phyloP scores from a whole-genome alignment of 352 stramenopile species.

The Phytophthora macrochlamydospora region DNA sequence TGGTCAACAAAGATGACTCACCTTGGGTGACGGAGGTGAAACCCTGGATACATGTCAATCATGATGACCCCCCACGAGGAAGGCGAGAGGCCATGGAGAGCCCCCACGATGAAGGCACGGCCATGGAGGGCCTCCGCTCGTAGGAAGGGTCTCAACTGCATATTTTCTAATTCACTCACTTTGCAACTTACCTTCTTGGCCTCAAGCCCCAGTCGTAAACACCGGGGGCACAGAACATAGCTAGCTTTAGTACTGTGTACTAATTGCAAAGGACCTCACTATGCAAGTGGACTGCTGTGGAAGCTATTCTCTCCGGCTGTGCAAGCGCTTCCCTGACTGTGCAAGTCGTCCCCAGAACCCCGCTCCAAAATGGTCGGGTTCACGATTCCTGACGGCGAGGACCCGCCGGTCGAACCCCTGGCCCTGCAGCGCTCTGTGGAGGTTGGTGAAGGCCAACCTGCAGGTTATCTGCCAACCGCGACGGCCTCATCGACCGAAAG shows the following conservation, averaged over 20 bases:
- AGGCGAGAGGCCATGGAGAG: too few relatives aligned
- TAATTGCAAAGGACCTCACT: neutral
- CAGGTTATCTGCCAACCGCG: neutral
- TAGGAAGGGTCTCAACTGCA: too few relatives aligned
- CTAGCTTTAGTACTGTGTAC: slow-evolving; percentile 2
- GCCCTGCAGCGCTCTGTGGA: neutral
- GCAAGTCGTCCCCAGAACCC: neutral
- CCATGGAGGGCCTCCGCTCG: too few relatives aligned
- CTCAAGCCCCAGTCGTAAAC: neutral
- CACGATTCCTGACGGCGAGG: neutral
- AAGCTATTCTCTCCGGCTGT: neutral
- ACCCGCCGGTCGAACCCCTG: neutral
- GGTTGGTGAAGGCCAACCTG: neutral
- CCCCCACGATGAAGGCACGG: too few relatives aligned
- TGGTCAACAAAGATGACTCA: too few relatives aligned
- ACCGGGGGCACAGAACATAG: neutral
- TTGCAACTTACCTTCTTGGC: neutral
- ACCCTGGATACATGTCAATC: too few relatives aligned
- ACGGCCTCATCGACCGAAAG: neutral
- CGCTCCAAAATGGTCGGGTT: neutral
- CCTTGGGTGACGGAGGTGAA: too few relatives aligned
- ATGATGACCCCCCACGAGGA: too few relatives aligned
- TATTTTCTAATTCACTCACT: neutral
- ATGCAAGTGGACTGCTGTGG: neutral
- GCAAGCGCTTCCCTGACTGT: slow-evolving; percentile 1